Conservation (phyloP, 1,284 basidiomycete species). For the Dichomitus squalens region DNA sequence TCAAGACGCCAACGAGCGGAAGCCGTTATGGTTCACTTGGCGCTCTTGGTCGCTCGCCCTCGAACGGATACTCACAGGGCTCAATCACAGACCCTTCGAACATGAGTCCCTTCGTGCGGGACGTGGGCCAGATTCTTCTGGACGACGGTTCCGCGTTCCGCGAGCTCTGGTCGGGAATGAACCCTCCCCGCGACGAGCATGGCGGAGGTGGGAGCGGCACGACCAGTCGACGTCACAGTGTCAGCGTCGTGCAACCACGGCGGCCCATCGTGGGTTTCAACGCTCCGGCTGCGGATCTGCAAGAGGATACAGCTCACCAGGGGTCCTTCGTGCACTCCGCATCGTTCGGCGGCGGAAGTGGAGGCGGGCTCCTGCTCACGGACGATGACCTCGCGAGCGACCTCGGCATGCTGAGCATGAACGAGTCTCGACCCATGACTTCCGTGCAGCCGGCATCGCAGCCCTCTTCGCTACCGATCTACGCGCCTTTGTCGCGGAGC, state of each 20-base stretch:
- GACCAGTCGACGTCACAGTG: slow-evolving; percentile 83
- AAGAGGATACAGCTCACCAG: slow-evolving; percentile 47
- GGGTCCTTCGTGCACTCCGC: slow-evolving; percentile 28
- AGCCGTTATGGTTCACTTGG: slow-evolving; percentile 70
- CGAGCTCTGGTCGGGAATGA: slow-evolving; percentile 70
- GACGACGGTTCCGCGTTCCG: slow-evolving; percentile 69
- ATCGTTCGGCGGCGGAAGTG: slow-evolving; percentile 37
- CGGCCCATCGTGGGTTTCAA: slow-evolving; percentile 70
- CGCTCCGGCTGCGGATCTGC: slow-evolving; percentile 50
- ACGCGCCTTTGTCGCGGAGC: slow-evolving; percentile 66
- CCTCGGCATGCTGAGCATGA: slow-evolving; percentile 67
- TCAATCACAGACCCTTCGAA: slow-evolving; percentile 67
- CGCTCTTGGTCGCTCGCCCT: slow-evolving; percentile 53
- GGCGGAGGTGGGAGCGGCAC: slow-evolving; percentile 72
- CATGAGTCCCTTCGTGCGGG: slow-evolving; percentile 79
- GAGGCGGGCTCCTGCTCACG: slow-evolving; percentile 61
- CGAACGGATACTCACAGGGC: slow-evolving; percentile 52
- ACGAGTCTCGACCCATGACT: slow-evolving; percentile 45
- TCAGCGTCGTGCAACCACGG: slow-evolving; percentile 81
- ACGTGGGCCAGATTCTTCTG: slow-evolving; percentile 74
- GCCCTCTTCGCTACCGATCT: slow-evolving; percentile 70
- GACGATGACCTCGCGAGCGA: slow-evolving; percentile 82
- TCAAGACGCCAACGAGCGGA: slow-evolving; percentile 55
- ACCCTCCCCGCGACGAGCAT: slow-evolving; percentile 60
- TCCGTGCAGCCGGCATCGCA: slow-evolving; percentile 54